Evolutionary conservation across 2,329 filamentous ascomycete genomes (phyloP).

Genomic region (Penicillium polonicum): DNA sequence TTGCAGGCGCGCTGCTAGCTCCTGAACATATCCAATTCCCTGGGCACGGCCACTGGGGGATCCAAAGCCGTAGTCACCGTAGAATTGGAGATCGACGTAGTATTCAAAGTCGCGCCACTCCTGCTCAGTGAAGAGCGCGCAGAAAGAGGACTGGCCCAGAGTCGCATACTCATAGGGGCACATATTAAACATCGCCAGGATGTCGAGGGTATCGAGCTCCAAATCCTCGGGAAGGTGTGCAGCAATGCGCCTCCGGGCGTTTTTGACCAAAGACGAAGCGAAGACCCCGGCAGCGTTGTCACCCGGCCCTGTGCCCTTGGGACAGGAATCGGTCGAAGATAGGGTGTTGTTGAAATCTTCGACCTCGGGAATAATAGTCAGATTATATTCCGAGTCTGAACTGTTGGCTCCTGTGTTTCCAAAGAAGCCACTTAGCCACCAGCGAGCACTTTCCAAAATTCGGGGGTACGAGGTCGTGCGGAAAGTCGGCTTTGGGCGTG

Average conservation of each 20-base stretch:
- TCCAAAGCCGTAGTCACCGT: slow-evolving; percentile 46
- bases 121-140: slow-evolving; percentile 53
- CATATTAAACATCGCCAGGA: slow-evolving; percentile 51
- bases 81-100: slow-evolving; percentile 52
- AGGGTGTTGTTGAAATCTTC: slow-evolving; percentile 54
- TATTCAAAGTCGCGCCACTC: slow-evolving; percentile 57
- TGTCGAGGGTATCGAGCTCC: slow-evolving; percentile 49
- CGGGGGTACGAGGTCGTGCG: slow-evolving; percentile 55
- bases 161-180: slow-evolving; percentile 56
- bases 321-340: slow-evolving; percentile 40
- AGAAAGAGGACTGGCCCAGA: slow-evolving; percentile 53
- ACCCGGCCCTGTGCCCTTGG: slow-evolving; percentile 27
- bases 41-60: slow-evolving; percentile 53
- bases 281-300: slow-evolving; percentile 38
- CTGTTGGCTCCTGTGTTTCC: slow-evolving; percentile 25
- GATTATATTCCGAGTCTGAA: slow-evolving; percentile 32
- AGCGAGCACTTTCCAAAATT: slow-evolving; percentile 52
- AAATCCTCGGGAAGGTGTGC: slow-evolving; percentile 49
- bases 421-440: slow-evolving; percentile 44
- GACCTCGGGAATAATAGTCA: slow-evolving; percentile 53
- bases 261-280: slow-evolving; percentile 45
- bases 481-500: slow-evolving; percentile 50
- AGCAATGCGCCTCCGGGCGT: slow-evolving; percentile 48
- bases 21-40: slow-evolving; percentile 54
- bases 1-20: slow-evolving; percentile 50